A percentile compares a stretch with the other conserved stretches of the same genome.
Conservation (phyloP, 306 rosid species). For the Cucurbita maxima region DNA sequence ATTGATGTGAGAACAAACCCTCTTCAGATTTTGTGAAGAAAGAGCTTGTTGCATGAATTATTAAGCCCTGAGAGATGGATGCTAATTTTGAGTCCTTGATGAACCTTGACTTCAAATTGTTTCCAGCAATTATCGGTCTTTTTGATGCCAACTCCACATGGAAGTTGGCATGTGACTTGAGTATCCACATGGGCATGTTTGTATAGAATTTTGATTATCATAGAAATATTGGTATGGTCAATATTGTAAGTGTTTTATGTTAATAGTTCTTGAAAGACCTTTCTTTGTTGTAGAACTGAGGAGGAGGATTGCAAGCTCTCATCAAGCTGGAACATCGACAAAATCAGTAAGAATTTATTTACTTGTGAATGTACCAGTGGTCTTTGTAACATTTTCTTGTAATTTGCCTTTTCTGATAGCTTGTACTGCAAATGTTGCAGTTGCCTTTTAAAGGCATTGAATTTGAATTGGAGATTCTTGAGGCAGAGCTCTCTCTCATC, state of each 20-base stretch:
- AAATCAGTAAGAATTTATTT: conserved; percentile 34
- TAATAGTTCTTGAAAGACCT: conserved; percentile 6
- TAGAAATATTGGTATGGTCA: background rate
- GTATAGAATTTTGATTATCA: background rate
- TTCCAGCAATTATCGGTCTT: too few relatives aligned
- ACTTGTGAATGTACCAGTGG: conserved; percentile 7
- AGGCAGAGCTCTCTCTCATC: conserved; percentile 51
- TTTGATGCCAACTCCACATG: too few relatives aligned
- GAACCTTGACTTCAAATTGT: too few relatives aligned
- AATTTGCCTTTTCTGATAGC: background rate
- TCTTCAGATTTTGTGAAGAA: background rate
- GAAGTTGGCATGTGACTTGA: background rate
- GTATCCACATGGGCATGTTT: background rate
- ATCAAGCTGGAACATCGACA: conserved; percentile 35
- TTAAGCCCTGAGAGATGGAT: background rate
- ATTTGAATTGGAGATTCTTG: conserved; percentile 70
- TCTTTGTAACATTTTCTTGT: background rate
- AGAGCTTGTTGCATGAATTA: background rate
- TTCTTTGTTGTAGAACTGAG: conserved; percentile 43
- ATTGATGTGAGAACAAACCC: background rate
- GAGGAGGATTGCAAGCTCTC: conserved; percentile 43
- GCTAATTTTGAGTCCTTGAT: background rate
- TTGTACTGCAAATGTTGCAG: conserved; percentile 28
- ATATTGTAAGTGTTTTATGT: background rate
- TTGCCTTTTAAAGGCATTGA: conserved; percentile 55